A percentile compares a stretch with the other conserved stretches of the same genome.
Evolutionary conservation across 2,329 filamentous ascomycete genomes (phyloP).

Genomic region (Pseudocercospora eumusae): DNA sequence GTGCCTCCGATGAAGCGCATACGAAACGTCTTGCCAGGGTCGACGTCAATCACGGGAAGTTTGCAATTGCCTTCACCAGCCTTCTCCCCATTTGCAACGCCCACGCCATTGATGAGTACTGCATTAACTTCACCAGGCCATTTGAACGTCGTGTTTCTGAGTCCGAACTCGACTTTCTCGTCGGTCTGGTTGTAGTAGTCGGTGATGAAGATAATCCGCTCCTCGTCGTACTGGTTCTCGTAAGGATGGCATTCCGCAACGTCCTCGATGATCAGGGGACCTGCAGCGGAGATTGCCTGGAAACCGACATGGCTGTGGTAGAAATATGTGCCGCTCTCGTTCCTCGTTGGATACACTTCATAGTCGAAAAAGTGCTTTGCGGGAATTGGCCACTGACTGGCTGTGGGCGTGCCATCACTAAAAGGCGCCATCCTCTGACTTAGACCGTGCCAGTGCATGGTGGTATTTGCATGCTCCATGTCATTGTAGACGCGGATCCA

Average conservation of each 20-base stretch:
- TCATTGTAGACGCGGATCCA: conserved; percentile 64
- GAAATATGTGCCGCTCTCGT: conserved; percentile 65
- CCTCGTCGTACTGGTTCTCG: conserved; percentile 58
- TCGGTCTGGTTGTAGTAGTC: conserved; percentile 63
- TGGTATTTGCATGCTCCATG: conserved; percentile 56
- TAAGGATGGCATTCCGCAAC: conserved; percentile 49
- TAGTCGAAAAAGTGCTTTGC: conserved; percentile 67
- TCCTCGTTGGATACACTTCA: conserved; percentile 56
- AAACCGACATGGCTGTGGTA: conserved; percentile 69
- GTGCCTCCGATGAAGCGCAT: conserved; percentile 61
- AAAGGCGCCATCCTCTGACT: conserved; percentile 62
- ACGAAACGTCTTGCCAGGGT: conserved; percentile 62
- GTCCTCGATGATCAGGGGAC: conserved; percentile 61
- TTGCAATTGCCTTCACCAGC: conserved; percentile 28
- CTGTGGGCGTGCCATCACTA: conserved; percentile 63
- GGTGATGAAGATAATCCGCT: conserved; percentile 56
- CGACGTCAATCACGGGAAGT: conserved; percentile 56
- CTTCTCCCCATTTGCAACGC: conserved; percentile 24
- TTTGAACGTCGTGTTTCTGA: conserved; percentile 53
- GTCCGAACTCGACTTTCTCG: conserved; percentile 51
- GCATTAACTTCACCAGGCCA: conserved; percentile 63
- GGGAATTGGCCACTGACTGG: conserved; percentile 66
- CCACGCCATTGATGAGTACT: conserved; percentile 58
- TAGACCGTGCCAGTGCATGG: conserved; percentile 71
- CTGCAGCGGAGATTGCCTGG: conserved; percentile 60